These are phyloP conservation scores for Chaetomiaceae sp. DNA, from an alignment of 2,329 filamentous ascomycete species.

Conservation along the genomic window DNA sequence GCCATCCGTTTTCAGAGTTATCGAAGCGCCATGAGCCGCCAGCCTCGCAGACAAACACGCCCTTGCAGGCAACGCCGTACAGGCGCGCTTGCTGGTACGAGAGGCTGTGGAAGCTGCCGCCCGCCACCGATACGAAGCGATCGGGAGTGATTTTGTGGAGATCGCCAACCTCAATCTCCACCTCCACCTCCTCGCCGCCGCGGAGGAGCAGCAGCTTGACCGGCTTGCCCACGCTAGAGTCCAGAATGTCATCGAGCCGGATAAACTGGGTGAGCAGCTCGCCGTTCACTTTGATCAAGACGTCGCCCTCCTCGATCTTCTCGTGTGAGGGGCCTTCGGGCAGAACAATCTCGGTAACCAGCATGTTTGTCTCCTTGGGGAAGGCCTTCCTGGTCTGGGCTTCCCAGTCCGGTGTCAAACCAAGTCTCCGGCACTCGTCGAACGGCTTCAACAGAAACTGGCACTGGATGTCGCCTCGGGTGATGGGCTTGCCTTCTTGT, in stretches of 20 bases:
- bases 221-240: conserved; percentile 76
- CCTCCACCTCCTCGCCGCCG: conserved; percentile 80
- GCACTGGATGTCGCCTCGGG: conserved; percentile 95
- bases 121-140: conserved; percentile 89
- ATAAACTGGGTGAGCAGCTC: conserved; percentile 92
- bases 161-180: conserved; percentile 81
- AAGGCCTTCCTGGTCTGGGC: conserved; percentile 76
- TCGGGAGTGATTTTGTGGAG: conserved; percentile 93
- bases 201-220: conserved; percentile 81
- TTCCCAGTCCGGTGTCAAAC: conserved; percentile 81
- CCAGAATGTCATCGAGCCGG: conserved; percentile 83
- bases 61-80: conserved; percentile 86
- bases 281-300: conserved; percentile 88
- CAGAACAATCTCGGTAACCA: conserved; percentile 92
- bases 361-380: conserved; percentile 92
- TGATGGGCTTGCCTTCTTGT: conserved; percentile 67
- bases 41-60: conserved; percentile 92
- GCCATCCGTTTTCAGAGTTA: conserved; percentile 84
- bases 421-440: conserved; percentile 88
- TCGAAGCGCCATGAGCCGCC: conserved; percentile 94
- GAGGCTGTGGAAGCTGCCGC: conserved; percentile 89
- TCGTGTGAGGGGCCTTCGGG: conserved; percentile 82
- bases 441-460: conserved; percentile 97
- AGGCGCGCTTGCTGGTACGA: conserved; percentile 97
- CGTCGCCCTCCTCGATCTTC: conserved; percentile 90